A percentile compares a stretch with the other conserved stretches of the same genome.
Conservation (phyloP, 2,329 filamentous ascomycete genomes). For the Cordyceps fumosorosea region DNA sequence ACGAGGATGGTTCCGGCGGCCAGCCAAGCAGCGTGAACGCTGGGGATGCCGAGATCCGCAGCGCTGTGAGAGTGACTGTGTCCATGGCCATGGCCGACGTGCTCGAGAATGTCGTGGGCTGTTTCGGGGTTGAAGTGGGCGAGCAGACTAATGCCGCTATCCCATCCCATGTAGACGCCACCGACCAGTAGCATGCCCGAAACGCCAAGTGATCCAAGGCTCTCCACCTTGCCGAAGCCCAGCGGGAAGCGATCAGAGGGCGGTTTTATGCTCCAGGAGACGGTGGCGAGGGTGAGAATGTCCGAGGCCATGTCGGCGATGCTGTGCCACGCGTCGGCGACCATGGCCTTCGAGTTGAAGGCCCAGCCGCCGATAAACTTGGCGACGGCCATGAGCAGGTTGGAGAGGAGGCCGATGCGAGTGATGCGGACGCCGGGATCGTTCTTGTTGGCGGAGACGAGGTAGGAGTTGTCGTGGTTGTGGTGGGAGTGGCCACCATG, state of each 20-base stretch:
- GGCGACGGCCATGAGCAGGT: slow-evolving; percentile 86
- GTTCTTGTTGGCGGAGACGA: slow-evolving; percentile 79
- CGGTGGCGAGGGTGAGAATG: slow-evolving; percentile 86
- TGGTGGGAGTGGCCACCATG: slow-evolving; percentile 49
- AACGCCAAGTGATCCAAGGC: slow-evolving; percentile 85
- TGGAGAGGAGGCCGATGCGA: slow-evolving; percentile 62
- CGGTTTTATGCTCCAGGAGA: slow-evolving; percentile 84
- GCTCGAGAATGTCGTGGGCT: slow-evolving; percentile 55
- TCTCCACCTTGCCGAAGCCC: slow-evolving; percentile 97
- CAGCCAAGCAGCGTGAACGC: slow-evolving; percentile 91
- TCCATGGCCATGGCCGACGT: slow-evolving; percentile 57
- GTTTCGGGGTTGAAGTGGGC: slow-evolving; percentile 67
- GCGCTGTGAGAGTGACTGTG: slow-evolving; percentile 51
- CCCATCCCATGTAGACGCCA: slow-evolving; percentile 86
- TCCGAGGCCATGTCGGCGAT: slow-evolving; percentile 94
- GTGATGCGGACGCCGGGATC: slow-evolving; percentile 60
- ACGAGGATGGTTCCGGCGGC: slow-evolving; percentile 82
- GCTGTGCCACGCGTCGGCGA: slow-evolving; percentile 92
- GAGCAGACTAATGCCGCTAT: slow-evolving; percentile 61
- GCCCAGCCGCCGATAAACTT: slow-evolving; percentile 89
- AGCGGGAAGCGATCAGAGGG: slow-evolving; percentile 78
- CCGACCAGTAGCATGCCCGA: slow-evolving; percentile 85
- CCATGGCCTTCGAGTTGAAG: slow-evolving; percentile 90
- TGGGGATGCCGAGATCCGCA: slow-evolving; percentile 52
- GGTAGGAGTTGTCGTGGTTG: slow-evolving; percentile 86